Evolutionary conservation across 2,329 filamentous ascomycete genomes (phyloP), one percentile per base, ranked within the genome.

Genomic region (Colletotrichum sojae): DNA sequence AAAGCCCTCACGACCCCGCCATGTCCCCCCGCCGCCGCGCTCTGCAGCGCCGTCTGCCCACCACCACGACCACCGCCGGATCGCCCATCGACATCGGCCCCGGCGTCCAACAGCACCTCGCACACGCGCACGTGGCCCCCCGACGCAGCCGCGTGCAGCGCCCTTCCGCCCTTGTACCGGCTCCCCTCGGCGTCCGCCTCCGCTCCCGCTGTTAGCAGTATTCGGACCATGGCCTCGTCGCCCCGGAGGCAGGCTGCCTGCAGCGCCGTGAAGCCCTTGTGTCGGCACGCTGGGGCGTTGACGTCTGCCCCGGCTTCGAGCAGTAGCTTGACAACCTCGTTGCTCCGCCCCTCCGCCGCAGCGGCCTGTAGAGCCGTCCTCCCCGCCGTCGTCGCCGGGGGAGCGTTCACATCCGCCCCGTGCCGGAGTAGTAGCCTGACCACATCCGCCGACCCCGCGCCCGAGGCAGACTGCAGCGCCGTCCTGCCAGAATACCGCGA

Each of bases 1-100:
- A 86, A 70, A 5, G 80, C 76, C 63, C 82, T 76, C 3, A 86
- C 74, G 31, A 85, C 73, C 10, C 80, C 79, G 53, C 82, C 76
- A 3, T 81, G 77, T 1, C 79, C 77, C 2, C 76, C 78, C 0
- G 85, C 69, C 9, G 72, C 72, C 15, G 79, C 79, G 3, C 73
- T 77, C 64, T 80, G 78, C 22, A 80, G 54, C 9, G 79, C 76
- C 15, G 78, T 81, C 57, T 78, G 74, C 10, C 75, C 74, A 27
- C 48, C 61, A 16, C 48, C 39, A 46, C 43, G 10, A 2, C 53
- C 61, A 48, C 61, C 48, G n/a, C 61, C 55, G 68, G 77, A 76
- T 59, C 83, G 77, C 67, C 77, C 76, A 59, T 83, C 77, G 15
- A 83, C 63, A 15, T 82, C 69, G 6, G 80, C 81, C 13, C 82